These are phyloP conservation scores for Erigeron canadensis DNA, from an alignment of 129 eudicot species.

Conservation along the genomic window DNA sequence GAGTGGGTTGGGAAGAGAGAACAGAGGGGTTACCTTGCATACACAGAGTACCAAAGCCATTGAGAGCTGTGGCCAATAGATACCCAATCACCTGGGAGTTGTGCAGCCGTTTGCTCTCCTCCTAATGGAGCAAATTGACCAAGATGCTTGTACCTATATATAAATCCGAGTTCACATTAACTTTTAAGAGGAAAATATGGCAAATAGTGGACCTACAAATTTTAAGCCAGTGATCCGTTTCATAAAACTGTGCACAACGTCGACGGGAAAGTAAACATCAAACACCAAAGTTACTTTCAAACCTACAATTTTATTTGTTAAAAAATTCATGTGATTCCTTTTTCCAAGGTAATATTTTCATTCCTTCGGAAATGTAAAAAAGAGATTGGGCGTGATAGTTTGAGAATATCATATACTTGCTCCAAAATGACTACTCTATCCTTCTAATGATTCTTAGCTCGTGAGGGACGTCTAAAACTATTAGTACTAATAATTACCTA, in stretches of 20 bases:
- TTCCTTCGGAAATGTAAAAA: too few species aligned
- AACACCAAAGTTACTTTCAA: background rate
- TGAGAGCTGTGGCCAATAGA: conserved; percentile 90
- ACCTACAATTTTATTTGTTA: background rate
- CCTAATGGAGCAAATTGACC: conserved; percentile 91
- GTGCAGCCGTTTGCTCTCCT: conserved; percentile 86
- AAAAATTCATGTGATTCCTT: too few species aligned
- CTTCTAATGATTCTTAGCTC: background rate
- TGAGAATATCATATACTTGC: background rate
- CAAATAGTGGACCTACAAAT: background rate
- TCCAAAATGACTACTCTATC: background rate
- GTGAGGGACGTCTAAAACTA: background rate
- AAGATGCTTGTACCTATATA: conserved; percentile 68
- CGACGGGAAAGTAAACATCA: background rate
- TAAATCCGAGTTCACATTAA: background rate
- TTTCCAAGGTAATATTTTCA: too few species aligned
- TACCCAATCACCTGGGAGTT: conserved; percentile 98
- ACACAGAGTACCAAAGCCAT: conserved; percentile 96
- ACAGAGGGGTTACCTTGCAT: conserved; percentile 58
- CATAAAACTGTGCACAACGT: background rate
- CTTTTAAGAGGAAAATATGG: background rate
- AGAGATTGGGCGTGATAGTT: background rate
- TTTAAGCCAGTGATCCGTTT: background rate
- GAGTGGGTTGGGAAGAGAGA: background rate
- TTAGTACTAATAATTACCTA: background rate